A percentile compares a stretch with the other conserved stretches of the same genome.
phyloP scores from a whole-genome alignment of 2,329 filamentous ascomycete genomes.

The Coccinonectria pachysandricola region DNA sequence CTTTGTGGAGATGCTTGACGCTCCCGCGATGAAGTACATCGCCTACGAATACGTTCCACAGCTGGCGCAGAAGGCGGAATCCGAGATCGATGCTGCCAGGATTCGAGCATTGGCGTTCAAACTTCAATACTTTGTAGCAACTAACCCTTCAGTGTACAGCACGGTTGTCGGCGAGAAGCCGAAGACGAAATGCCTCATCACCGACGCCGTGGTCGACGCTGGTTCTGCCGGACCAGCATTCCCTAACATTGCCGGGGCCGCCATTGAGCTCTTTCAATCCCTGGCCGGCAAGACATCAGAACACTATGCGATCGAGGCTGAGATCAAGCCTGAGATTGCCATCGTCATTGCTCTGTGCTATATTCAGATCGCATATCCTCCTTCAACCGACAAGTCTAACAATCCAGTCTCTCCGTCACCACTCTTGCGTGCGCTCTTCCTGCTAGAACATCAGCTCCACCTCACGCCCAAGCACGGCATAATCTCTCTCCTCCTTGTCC shows the following conservation, averaged over 20 bases:
- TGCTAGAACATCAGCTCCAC: slow-evolving; percentile 40
- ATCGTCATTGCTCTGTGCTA: slow-evolving; percentile 26
- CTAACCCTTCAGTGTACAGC: slow-evolving; percentile 22
- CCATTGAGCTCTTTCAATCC: slow-evolving; percentile 12
- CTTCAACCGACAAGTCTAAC: slow-evolving; percentile 10
- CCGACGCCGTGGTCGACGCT: slow-evolving; percentile 11
- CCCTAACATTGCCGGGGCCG: slow-evolving; percentile 10
- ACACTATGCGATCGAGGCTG: slow-evolving; percentile 10
- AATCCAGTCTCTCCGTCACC: slow-evolving; percentile 14
- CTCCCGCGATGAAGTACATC: slow-evolving; percentile 30
- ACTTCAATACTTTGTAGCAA: slow-evolving; percentile 34
- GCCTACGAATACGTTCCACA: slow-evolving; percentile 26
- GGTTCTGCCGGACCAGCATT: slow-evolving; percentile 16
- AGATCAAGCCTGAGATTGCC: slow-evolving; percentile 24
- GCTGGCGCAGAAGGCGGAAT: slow-evolving; percentile 19
- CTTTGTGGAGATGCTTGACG: slow-evolving; percentile 32
- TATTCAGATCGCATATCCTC: slow-evolving; percentile 21
- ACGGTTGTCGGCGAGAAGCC: slow-evolving; percentile 11
- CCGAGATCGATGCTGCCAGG: slow-evolving; percentile 14
- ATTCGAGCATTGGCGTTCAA: slow-evolving; percentile 29
- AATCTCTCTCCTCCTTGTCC: slow-evolving; percentile 39
- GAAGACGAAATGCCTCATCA: slow-evolving; percentile 15
- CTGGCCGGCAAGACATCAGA: slow-evolving; percentile 6
- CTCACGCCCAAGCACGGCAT: slow-evolving; percentile 34
- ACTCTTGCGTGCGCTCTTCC: slow-evolving; percentile 37